Conservation (phyloP, 108 stramenopile species). For the Skeletonema costatum region DNA sequence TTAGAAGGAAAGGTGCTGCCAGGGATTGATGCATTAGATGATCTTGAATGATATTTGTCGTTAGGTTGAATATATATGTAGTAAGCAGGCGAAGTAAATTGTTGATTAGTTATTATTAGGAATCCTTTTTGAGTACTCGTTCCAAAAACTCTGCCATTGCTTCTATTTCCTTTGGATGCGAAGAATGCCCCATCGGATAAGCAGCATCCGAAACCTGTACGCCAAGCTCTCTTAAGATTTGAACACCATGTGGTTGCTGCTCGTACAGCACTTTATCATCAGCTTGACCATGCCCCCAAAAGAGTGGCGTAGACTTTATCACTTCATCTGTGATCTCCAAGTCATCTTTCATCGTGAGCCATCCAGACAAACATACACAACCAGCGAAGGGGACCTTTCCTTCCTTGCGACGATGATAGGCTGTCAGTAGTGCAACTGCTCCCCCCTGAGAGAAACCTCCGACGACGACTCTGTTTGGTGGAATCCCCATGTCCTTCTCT, state of each 20-base stretch:
- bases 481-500: constrained; percentile 56
- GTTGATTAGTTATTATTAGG: neutral
- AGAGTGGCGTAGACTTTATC: constrained; percentile 59
- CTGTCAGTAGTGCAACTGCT: constrained; percentile 73
- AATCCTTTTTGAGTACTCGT: constrained; percentile 17
- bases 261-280: constrained; percentile 88
- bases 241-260: constrained; percentile 78
- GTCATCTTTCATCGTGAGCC: constrained; percentile 76
- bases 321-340: constrained; percentile 47
- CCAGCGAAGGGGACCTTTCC: constrained; percentile 60
- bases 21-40: constrained; percentile 89
- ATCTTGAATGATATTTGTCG: constrained; percentile 5
- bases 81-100: neutral
- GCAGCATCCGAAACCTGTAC: constrained; percentile 40
- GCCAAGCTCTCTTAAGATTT: constrained; percentile 45
- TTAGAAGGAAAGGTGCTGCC: constrained; percentile 92
- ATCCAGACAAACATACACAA: constrained; percentile 71
- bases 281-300: constrained; percentile 82
- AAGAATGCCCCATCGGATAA: constrained; percentile 79
- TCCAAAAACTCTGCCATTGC: constrained; percentile 78
- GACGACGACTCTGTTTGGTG: constrained; percentile 67
- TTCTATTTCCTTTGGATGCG: constrained; percentile 69
- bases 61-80: neutral
- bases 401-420: constrained; percentile 53
- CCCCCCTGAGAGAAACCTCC: constrained; percentile 90